A percentile compares a stretch with the other conserved stretches of the same genome.
Conservation (phyloP, 176 grass and related monocot genomes). For the Dendrocalamus sinicus region DNA sequence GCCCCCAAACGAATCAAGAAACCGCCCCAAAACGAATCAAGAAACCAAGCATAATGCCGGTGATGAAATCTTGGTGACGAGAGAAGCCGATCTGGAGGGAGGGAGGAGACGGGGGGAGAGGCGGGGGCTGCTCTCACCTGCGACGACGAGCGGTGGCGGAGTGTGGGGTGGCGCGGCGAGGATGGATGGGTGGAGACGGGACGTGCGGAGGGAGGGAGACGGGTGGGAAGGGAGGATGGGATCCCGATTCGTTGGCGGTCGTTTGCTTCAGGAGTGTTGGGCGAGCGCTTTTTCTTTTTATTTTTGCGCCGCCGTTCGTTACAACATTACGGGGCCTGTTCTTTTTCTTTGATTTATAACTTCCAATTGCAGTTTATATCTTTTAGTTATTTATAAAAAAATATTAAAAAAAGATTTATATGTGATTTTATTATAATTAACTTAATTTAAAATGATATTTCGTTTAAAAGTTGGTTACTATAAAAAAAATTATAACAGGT, state of each 20-base stretch:
- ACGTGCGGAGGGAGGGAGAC: background rate
- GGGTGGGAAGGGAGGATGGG: background rate
- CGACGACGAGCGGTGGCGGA: background rate
- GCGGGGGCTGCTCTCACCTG: background rate
- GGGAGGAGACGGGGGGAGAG: background rate
- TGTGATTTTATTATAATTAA: no score
- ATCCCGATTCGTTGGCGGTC: background rate
- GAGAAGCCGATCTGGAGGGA: background rate
- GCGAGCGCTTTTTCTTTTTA: background rate
- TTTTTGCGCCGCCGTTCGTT: background rate
- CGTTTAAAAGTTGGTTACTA: no score
- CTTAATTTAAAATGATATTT: no score
- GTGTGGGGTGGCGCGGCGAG: background rate
- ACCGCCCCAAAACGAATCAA: background rate
- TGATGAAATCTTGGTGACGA: background rate
- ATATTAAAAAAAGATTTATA: no score
- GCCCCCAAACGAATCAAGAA: no score
- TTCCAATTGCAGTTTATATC: rapidly evolving
- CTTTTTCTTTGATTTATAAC: no score
- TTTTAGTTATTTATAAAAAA: no score
- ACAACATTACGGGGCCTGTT: no score
- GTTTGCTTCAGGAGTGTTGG: background rate
- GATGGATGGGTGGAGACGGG: background rate
- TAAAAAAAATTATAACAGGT: no score
- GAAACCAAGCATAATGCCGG: background rate